Percentiles rank a stretch among this genome's conserved stretches.
Evolutionary conservation across 2,329 filamentous ascomycete species (phyloP).

Genomic region (Didymella keratinophila): DNA sequence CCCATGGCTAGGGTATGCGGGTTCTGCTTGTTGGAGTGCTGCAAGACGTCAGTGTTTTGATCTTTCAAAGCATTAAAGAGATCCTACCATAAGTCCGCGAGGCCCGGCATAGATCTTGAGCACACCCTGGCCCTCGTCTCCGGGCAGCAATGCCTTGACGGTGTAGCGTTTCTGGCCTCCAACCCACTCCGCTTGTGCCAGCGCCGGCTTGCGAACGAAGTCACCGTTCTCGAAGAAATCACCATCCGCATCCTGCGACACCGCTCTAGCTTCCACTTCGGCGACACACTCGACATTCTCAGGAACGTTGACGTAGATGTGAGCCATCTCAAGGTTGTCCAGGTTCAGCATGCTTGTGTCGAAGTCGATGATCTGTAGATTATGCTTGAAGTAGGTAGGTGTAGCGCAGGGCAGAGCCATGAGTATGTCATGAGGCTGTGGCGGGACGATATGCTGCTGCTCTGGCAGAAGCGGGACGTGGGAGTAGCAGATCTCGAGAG

Average conservation of each 20-base stretch:
- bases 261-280: conserved; percentile 86
- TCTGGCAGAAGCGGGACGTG: conserved; percentile 87
- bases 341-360: conserved; percentile 86
- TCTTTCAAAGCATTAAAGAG: background rate
- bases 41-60: conserved; percentile 26
- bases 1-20: conserved; percentile 90
- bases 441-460: conserved; percentile 92
- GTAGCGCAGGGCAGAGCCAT: conserved; percentile 86
- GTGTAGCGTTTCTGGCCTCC: conserved; percentile 88
- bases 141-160: conserved; percentile 88
- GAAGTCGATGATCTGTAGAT: conserved; percentile 82
- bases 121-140: conserved; percentile 86
- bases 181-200: conserved; percentile 93
- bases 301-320: conserved; percentile 86
- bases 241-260: conserved; percentile 83
- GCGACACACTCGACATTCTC: conserved; percentile 90
- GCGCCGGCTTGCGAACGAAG: conserved; percentile 79
- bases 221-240: conserved; percentile 95
- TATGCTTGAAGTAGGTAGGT: conserved; percentile 86
- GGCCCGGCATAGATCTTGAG: conserved; percentile 94
- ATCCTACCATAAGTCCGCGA: conserved; percentile 79
- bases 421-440: conserved; percentile 83
- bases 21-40: conserved; percentile 93
- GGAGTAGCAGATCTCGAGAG: conserved; percentile 91
- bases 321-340: conserved; percentile 91